A percentile compares a stretch with the other conserved stretches of the same genome.
Evolutionary conservation across 2,329 filamentous ascomycete genomes (phyloP).

Genomic region (Calonectria honghensis): DNA sequence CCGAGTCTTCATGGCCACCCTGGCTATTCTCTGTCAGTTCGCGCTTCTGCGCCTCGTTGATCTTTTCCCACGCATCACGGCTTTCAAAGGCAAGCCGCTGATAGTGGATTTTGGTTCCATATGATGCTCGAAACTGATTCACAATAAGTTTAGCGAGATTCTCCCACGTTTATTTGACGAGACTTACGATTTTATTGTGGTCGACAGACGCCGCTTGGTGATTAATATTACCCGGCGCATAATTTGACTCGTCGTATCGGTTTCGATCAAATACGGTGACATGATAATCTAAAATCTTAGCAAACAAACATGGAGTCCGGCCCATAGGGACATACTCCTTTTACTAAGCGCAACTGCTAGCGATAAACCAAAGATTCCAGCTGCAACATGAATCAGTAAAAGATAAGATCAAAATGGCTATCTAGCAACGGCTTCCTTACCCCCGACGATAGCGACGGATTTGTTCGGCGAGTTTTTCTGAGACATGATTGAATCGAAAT

Average conservation of each 20-base stretch:
- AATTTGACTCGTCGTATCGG: slow-evolving; percentile 1
- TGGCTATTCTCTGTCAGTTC: neutral
- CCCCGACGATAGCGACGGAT: neutral
- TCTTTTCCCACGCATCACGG: neutral
- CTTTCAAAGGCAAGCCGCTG: slow-evolving; percentile 8
- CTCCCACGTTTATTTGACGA: neutral
- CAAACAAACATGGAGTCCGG: neutral
- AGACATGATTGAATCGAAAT: neutral
- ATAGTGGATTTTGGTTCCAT: slow-evolving; percentile 7
- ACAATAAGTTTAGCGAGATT: neutral
- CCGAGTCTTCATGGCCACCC: neutral
- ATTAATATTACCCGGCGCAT: neutral
- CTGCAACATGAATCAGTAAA: neutral
- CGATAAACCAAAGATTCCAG: neutral
- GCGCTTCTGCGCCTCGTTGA: neutral
- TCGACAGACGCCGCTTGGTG: slow-evolving; percentile 4
- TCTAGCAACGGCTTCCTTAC: neutral
- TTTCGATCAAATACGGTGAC: slow-evolving; percentile 7
- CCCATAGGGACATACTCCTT: neutral
- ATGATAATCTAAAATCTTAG: neutral
- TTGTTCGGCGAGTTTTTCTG: neutral
- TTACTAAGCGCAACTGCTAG: neutral
- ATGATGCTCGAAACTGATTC: neutral
- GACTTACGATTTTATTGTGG: slow-evolving; percentile 16
- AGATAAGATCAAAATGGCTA: neutral